These are phyloP conservation scores for Pterulicium gracile DNA, from an alignment of 1,284 basidiomycete species.

Conservation along the genomic window DNA sequence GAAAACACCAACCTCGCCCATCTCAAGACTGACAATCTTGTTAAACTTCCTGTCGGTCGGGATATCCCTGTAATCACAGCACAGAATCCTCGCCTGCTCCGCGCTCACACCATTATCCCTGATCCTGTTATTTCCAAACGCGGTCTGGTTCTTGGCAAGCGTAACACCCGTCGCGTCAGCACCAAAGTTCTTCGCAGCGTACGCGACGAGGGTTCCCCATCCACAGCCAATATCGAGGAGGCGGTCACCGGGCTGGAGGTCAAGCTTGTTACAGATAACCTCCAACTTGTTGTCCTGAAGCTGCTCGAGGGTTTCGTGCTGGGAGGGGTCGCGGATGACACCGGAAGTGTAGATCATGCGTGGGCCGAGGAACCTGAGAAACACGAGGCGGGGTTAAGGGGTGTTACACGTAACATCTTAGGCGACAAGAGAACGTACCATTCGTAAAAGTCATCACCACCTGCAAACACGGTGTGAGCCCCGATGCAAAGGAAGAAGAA, in stretches of 20 bases:
- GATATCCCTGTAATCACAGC: constrained; percentile 92
- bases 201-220: constrained; percentile 93
- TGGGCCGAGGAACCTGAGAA: constrained; percentile 77
- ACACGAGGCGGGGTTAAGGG: constrained; percentile 3
- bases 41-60: constrained; percentile 74
- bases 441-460: constrained; percentile 87
- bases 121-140: constrained; percentile 88
- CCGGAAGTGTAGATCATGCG: constrained; percentile 98
- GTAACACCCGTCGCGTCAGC: constrained; percentile 96
- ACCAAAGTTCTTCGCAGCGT: constrained; percentile 94
- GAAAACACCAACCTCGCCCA: constrained; percentile 72
- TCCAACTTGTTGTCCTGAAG: constrained; percentile 98
- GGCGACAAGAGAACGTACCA: constrained; percentile 38
- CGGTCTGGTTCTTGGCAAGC: constrained; percentile 82
- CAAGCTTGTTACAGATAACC: constrained; percentile 91
- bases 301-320: constrained; percentile 84
- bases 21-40: constrained; percentile 96
- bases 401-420: constrained; percentile 1
- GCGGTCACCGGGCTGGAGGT: constrained; percentile 71
- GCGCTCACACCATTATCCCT: constrained; percentile 69
- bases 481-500: constrained; percentile 12
- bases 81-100: constrained; percentile 82
- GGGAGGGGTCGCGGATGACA: constrained; percentile 67
- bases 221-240: constrained; percentile 95
- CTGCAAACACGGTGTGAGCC: constrained; percentile 20